These are phyloP conservation scores for Penicillium sp. DNA, from an alignment of 2,329 filamentous ascomycete genomes.

Conservation along the genomic window DNA sequence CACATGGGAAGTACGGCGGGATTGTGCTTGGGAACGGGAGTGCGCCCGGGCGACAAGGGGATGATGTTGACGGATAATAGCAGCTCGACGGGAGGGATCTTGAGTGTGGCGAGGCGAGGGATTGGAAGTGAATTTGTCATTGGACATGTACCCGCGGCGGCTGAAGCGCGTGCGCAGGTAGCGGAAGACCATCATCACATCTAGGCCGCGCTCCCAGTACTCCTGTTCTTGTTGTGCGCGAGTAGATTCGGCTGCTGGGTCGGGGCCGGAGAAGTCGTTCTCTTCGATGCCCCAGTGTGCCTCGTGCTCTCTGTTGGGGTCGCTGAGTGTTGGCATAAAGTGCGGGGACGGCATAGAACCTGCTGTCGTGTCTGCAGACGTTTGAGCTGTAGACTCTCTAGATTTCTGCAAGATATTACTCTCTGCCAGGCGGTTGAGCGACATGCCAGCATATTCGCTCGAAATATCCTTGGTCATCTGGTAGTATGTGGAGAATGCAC, in stretches of 20 bases:
- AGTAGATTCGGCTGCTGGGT: slow-evolving; percentile 35
- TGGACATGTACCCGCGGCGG: slow-evolving; percentile 44
- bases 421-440: slow-evolving; percentile 42
- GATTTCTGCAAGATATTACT: slow-evolving; percentile 16
- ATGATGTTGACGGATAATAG: slow-evolving; percentile 82
- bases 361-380: slow-evolving; percentile 13
- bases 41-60: slow-evolving; percentile 66
- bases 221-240: slow-evolving; percentile 57
- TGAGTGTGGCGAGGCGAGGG: slow-evolving; percentile 44
- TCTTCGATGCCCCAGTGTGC: slow-evolving; percentile 66
- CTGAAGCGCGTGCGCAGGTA: slow-evolving; percentile 73
- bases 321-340: slow-evolving; percentile 49
- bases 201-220: slow-evolving; percentile 91
- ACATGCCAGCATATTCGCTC: slow-evolving; percentile 73
- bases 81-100: slow-evolving; percentile 70
- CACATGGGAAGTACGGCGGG: slow-evolving; percentile 48
- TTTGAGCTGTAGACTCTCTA: slow-evolving; percentile 6
- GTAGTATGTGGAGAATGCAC: slow-evolving; percentile 79
- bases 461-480: slow-evolving; percentile 57
- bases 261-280: slow-evolving; percentile 38
- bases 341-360: slow-evolving; percentile 40
- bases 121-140: slow-evolving; percentile 33
- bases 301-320: slow-evolving; percentile 46
- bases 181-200: slow-evolving; percentile 85
- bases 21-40: slow-evolving; percentile 46